Evolutionary conservation across 1,139 yeast species (phyloP), one percentile per base, ranked within the genome.

Genomic region (Geotrichum aggregatum): DNA sequence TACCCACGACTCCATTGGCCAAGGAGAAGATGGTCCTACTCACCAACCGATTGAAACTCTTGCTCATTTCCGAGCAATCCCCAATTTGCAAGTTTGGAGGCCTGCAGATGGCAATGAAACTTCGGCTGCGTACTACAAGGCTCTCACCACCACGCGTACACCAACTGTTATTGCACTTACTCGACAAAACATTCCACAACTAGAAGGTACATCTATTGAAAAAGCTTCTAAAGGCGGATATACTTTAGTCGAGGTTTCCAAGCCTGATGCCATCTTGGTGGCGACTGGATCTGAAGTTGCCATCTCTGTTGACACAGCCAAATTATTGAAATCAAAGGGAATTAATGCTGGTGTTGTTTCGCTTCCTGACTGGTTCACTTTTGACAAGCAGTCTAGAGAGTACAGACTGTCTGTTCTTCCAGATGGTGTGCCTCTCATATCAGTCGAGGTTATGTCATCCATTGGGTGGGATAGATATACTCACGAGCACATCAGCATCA

Each of bases 91-190:
- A 71, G 98, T 92, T 58, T 92, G 98, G 98, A 88, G 99, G 81
- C 98, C 98, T 65, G 98, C 98, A 69, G 98, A 94, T 72, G 99
- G 99, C 78, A 92, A 92, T 73, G 99, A 92, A 78, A 84, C 87
- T 62, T 87, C 97, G 62, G 99, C 98, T 68, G 96, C 98, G 61
- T 92, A 92, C 83, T 76, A 79, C 74, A 76, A 77, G 62, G 87
- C 98, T 53, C 67, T 92, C 59, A 82, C 79, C 68, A 75, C 83
- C 56, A 78, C 74, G 58, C 74, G 77, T 64, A 88, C 96, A 54
- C 98, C 99, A 61, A 79, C 94, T 56, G 77, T 94, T 66, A 77
- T 92, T 71, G 97, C 98, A 59, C 80, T 94, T 63, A 83, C 98
- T 55, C 91, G 99, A 80, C 98, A 94, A 78, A 87, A 87, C 84